These are phyloP conservation scores for Cytospora leucostoma DNA, from an alignment of 2,329 filamentous ascomycete species.

Conservation along the genomic window DNA sequence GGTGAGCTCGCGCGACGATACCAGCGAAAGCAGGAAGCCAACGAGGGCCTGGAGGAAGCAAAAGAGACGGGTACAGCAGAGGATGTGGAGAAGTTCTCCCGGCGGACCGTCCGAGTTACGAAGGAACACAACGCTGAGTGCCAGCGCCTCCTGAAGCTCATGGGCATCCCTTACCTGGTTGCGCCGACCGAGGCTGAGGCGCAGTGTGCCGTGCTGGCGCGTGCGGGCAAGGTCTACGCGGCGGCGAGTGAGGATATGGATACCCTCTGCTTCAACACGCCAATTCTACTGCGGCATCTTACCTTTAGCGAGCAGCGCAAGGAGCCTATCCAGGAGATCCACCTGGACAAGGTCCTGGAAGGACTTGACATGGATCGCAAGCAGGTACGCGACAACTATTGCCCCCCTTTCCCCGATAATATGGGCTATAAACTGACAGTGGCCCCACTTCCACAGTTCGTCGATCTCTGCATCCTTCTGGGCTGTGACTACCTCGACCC, in stretches of 20 bases:
- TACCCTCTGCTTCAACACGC: slow-evolving; percentile 91
- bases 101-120: slow-evolving; percentile 91
- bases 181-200: slow-evolving; percentile 97
- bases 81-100: slow-evolving; percentile 97
- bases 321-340: slow-evolving; percentile 95
- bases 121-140: slow-evolving; percentile 95
- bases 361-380: slow-evolving; percentile 84
- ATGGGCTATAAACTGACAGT: not conserved
- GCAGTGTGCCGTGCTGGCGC: slow-evolving; percentile 87
- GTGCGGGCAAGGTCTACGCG: slow-evolving; percentile 92
- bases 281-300: slow-evolving; percentile 86
- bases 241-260: slow-evolving; percentile 99
- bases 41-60: slow-evolving; percentile 87
- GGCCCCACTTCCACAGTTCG: slow-evolving; percentile 63
- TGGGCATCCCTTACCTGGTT: slow-evolving; percentile 94
- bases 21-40: slow-evolving; percentile 90
- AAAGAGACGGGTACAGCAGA: slow-evolving; percentile 96
- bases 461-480: slow-evolving; percentile 95
- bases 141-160: slow-evolving; percentile 84
- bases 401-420: not conserved
- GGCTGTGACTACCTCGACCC: slow-evolving; percentile 98
- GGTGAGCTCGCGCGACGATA: slow-evolving; percentile 96
- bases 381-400: slow-evolving; percentile 57
- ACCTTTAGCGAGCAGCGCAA: slow-evolving; percentile 98
- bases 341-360: slow-evolving; percentile 81